Base-by-base conservation (phyloP, 768 basidiomycete species). In the Rhodosporidiobolus sp. region DNA sequence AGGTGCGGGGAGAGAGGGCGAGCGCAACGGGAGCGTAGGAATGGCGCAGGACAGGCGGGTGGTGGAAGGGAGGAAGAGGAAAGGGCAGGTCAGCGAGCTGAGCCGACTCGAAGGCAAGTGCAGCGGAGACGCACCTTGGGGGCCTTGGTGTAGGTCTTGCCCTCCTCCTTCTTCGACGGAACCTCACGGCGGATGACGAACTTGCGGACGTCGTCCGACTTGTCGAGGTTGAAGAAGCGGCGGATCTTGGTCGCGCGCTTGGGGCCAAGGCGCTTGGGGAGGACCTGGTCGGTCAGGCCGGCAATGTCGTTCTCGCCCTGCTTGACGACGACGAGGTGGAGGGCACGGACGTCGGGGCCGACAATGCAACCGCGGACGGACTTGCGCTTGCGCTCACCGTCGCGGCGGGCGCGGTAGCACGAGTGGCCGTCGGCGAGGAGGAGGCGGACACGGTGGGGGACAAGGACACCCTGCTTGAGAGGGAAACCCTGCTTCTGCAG, bases 341-440 rank as follows among this genome's bases (percentile, higher is more conserved):
- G 87, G 72, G 96, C 94, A 65, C 93, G 90, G 78, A 98, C 96
- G 83, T 99, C 94, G 80, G 92, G 87, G 76, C 91, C 93, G 81
- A 97, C 91, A 83, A 98, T 97, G 86, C 94, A 96, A 46, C 95
- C 95, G 74, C 95, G 91, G 73, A 99, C 92, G 79, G 94, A 96
- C 85, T 98, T 98, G 86, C 95, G 91, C 86, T 91, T 94, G 84
- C 95, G 91, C 85, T 99, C 94, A 80, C 95, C 95, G 60, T 85
- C 83, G 82, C 94, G 91, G 80, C 94, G 91, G 77, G 85, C 82
- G 79, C 95, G 92, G 87, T 91, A 97, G 87, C 95, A 98, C 45
- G 94, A 95, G 88, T 98, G 95, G 63, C 94, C 94, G 82, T 95
- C 91, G 74, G 91, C 79, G 81, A 99, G 90, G 80, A 98, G 91